Conservation (phyloP, 2,329 filamentous ascomycete genomes). For the Teratosphaeriaceae sp. region DNA sequence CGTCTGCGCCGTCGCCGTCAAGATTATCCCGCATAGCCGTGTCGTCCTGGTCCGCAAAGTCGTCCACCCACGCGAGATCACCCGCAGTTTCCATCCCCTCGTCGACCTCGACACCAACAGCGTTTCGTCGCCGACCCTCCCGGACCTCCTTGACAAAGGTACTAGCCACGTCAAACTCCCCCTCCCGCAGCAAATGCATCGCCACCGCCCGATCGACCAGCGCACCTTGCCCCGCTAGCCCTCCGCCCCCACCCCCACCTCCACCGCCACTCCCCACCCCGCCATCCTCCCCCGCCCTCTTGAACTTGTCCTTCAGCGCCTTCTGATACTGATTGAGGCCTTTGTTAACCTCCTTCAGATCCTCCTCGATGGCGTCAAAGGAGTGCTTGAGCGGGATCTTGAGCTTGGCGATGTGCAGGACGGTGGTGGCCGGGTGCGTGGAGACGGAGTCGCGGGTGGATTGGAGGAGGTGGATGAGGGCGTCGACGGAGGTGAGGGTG, state of each 20-base stretch:
- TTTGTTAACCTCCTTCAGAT: slow-evolving; percentile 76
- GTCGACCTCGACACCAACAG: slow-evolving; percentile 7
- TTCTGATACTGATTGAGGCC: slow-evolving; percentile 79
- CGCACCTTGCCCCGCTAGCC: slow-evolving; percentile 68
- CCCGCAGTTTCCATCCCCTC: slow-evolving; percentile 3
- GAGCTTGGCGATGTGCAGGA: slow-evolving; percentile 71
- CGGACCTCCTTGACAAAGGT: slow-evolving; percentile 71
- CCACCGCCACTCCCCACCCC: slow-evolving; percentile 46
- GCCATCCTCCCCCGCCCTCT: slow-evolving; percentile 53
- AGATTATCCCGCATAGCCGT: slow-evolving; percentile 18
- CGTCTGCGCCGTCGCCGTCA: slow-evolving; percentile 20
- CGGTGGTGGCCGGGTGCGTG: slow-evolving; percentile 61
- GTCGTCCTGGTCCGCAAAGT: slow-evolving; percentile 7
- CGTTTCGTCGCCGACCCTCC: slow-evolving; percentile 5
- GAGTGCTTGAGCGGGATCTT: slow-evolving; percentile 78
- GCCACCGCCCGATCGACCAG: slow-evolving; percentile 90
- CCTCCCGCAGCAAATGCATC: slow-evolving; percentile 93
- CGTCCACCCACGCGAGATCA: slow-evolving; percentile 9
- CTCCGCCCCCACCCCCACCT: slow-evolving; percentile 27
- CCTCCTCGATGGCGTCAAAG: slow-evolving; percentile 72
- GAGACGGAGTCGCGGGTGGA: slow-evolving; percentile 68
- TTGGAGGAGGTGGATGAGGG: slow-evolving; percentile 70
- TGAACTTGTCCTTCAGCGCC: slow-evolving; percentile 72
- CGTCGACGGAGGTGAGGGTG: slow-evolving; percentile 73
- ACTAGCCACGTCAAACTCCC: slow-evolving; percentile 81